Percentiles rank a stretch among this genome's conserved stretches.
Evolutionary conservation across 2,329 filamentous ascomycete genomes (phyloP).

Genomic region (Didymella arachidicola): DNA sequence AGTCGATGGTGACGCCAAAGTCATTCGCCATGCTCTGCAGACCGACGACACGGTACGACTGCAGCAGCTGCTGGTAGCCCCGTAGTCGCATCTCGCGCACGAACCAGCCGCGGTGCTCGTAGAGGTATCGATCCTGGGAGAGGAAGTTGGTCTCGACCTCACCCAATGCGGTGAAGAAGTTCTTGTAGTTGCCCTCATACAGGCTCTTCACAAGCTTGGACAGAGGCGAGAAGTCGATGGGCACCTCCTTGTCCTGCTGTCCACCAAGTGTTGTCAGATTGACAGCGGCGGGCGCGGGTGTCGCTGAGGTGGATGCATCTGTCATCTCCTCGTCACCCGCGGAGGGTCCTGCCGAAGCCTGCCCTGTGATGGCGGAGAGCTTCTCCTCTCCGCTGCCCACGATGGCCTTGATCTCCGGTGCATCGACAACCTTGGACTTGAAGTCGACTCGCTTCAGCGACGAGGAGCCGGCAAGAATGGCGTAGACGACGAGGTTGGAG

Average conservation of each 20-base stretch:
- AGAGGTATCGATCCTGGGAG: constrained; percentile 90
- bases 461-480: constrained; percentile 91
- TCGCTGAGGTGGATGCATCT: constrained; percentile 61
- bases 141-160: constrained; percentile 93
- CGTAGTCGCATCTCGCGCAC: constrained; percentile 97
- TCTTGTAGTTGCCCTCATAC: constrained; percentile 92
- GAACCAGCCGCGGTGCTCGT: constrained; percentile 96
- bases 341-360: constrained; percentile 80
- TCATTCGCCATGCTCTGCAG: constrained; percentile 95
- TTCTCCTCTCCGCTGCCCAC: constrained; percentile 90
- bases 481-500: constrained; percentile 92
- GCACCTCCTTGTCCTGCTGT: constrained; percentile 78
- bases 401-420: constrained; percentile 97
- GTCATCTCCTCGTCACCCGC: constrained; percentile 78
- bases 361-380: constrained; percentile 80
- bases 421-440: constrained; percentile 98
- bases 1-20: constrained; percentile 96
- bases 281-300: constrained; percentile 72
- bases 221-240: constrained; percentile 88
- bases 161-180: constrained; percentile 89
- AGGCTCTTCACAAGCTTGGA: constrained; percentile 88
- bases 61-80: constrained; percentile 94
- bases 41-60: constrained; percentile 97
- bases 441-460: constrained; percentile 97
- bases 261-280: constrained; percentile 89